phyloP scores from a whole-genome alignment of 192 early-diverging fungal species.

The Haplosporangium gracile region DNA sequence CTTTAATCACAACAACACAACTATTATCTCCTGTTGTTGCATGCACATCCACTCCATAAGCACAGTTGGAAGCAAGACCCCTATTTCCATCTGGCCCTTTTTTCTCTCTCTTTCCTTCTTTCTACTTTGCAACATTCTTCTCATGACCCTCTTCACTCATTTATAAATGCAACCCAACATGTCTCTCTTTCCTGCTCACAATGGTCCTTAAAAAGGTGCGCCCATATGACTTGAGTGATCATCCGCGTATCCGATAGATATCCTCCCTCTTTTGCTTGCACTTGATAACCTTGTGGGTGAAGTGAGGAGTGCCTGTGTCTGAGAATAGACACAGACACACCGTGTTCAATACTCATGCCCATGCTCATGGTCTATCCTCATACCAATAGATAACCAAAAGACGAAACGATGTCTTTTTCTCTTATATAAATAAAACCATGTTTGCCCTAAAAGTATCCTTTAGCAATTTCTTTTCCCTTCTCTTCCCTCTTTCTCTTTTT shows the following conservation, averaged over 20 bases:
- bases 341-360: background rate
- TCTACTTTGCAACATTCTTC: background rate
- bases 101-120: background rate
- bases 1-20: background rate
- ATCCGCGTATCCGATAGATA: background rate
- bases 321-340: background rate
- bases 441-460: background rate
- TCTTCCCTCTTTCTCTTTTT: too few species aligned
- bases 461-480: background rate
- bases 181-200: slow-evolving; percentile 6
- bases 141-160: background rate
- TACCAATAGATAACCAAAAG: background rate
- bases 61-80: background rate
- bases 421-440: too few species aligned
- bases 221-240: background rate
- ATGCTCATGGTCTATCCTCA: background rate
- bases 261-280: background rate
- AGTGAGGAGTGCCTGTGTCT: background rate
- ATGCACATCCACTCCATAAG: background rate
- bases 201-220: background rate
- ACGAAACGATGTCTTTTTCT: background rate
- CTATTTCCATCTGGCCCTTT: background rate
- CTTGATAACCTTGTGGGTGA: background rate
- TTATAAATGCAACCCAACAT: slow-evolving; percentile 1
- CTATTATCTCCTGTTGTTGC: background rate